A percentile compares a stretch with the other conserved stretches of the same genome.
These are phyloP conservation scores for Podospora pseudocomata DNA, from an alignment of 495 filamentous ascomycete species.

Conservation along the genomic window DNA sequence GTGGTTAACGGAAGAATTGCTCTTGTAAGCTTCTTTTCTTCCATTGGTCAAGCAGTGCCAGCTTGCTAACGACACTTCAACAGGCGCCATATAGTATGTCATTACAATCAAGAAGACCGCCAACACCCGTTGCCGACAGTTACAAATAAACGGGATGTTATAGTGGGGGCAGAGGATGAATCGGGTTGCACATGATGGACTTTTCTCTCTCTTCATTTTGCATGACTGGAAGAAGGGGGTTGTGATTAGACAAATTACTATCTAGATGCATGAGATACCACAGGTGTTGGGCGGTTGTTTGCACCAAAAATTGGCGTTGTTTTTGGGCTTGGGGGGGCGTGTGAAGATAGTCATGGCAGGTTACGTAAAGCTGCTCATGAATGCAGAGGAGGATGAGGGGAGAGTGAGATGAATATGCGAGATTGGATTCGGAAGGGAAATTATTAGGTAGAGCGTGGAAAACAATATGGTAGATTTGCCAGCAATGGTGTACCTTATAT, in stretches of 20 bases:
- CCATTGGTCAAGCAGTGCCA: background rate
- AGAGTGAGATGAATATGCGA: background rate
- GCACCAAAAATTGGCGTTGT: background rate
- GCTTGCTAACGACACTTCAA: slow-evolving; percentile 14
- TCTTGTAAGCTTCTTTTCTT: slow-evolving; percentile 58
- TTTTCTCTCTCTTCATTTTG: slow-evolving; percentile 8
- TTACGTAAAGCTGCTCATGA: background rate
- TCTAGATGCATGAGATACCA: background rate
- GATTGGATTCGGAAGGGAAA: background rate
- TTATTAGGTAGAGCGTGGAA: background rate
- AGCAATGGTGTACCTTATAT: background rate
- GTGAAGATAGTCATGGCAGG: background rate
- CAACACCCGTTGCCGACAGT: slow-evolving; percentile 50
- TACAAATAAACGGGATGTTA: slow-evolving; percentile 10
- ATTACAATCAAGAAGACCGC: slow-evolving; percentile 45
- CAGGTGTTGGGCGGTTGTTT: background rate
- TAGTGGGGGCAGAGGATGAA: background rate
- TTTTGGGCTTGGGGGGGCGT: background rate
- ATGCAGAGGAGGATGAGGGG: background rate
- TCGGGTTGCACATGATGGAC: background rate
- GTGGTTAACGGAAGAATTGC: slow-evolving; percentile 95
- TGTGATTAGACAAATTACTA: slow-evolving; percentile 3
- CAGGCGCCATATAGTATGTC: slow-evolving; percentile 68
- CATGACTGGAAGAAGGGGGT: slow-evolving; percentile 12
- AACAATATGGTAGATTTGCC: background rate